Percentiles rank a stretch among this genome's conserved stretches.
These are phyloP conservation scores for Nakazawaea wickerhamii DNA, from an alignment of 805 yeast species.

Conservation along the genomic window DNA sequence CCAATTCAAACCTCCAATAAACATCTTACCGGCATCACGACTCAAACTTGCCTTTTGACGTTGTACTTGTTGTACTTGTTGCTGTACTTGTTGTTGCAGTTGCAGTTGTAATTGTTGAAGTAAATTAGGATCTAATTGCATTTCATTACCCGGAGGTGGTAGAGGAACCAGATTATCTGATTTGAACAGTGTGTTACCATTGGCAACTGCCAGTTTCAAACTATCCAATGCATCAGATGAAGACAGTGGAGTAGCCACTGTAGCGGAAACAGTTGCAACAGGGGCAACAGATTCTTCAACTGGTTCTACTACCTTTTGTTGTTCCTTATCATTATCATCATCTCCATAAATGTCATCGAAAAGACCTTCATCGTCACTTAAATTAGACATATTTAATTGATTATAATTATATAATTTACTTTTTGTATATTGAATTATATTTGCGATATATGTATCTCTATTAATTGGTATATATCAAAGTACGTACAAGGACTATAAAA, in stretches of 20 bases:
- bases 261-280: slow-evolving; percentile 13
- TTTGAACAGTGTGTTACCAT: neutral
- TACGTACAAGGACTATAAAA: neutral
- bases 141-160: slow-evolving; percentile 10
- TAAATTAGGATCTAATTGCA: slow-evolving; percentile 14
- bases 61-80: slow-evolving; percentile 17
- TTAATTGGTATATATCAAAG: neutral
- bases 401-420: neutral
- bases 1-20: slow-evolving; percentile 96
- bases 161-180: slow-evolving; percentile 1
- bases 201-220: neutral
- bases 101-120: slow-evolving; percentile 19
- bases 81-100: slow-evolving; percentile 18
- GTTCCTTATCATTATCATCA: slow-evolving; percentile 16
- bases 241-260: slow-evolving; percentile 14
- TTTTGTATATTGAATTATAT: neutral
- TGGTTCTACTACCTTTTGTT: slow-evolving; percentile 9
- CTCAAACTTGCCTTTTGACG: slow-evolving; percentile 9
- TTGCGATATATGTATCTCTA: slow-evolving; percentile 1
- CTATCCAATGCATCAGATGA: slow-evolving; percentile 6
- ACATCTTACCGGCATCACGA: slow-evolving; percentile 69
- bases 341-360: slow-evolving; percentile 78
- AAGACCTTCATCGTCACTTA: slow-evolving; percentile 91
- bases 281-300: no score
- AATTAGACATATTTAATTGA: slow-evolving; percentile 42